Conservation (phyloP, 805 yeast genomes). For the Candida hungchunana region DNA sequence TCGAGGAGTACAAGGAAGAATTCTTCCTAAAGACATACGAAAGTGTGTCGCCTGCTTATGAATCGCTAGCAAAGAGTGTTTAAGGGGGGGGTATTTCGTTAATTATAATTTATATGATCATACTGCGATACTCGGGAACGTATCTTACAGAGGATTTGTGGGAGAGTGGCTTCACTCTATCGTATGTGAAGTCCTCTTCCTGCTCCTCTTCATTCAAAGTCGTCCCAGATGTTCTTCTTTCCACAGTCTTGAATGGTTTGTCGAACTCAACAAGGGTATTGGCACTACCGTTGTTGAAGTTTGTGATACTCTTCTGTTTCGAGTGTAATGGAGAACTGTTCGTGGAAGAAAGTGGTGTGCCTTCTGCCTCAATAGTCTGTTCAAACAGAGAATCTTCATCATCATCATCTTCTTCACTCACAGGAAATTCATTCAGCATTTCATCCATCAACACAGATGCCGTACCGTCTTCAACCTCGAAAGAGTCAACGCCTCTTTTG, state of each 20-base stretch:
- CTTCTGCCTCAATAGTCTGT: not conserved
- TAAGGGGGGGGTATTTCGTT: too few relatives aligned
- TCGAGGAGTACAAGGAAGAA: slow-evolving; percentile 40
- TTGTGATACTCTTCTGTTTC: slow-evolving; percentile 15
- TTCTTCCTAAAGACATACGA: slow-evolving; percentile 41
- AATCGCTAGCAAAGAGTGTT: slow-evolving; percentile 25
- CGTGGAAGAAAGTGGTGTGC: slow-evolving; percentile 11
- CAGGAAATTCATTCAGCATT: slow-evolving; percentile 17
- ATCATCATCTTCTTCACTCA: not conserved
- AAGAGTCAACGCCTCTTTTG: slow-evolving; percentile 25
- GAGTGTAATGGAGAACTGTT: slow-evolving; percentile 14
- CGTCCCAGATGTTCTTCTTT: slow-evolving; percentile 18
- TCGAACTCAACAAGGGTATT: slow-evolving; percentile 15
- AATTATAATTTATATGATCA: slow-evolving; percentile 1
- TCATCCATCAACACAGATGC: slow-evolving; percentile 22
- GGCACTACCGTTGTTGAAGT: slow-evolving; percentile 16
- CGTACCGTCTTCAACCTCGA: slow-evolving; percentile 21
- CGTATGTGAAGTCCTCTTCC: slow-evolving; percentile 19
- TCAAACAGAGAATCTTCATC: slow-evolving; percentile 15
- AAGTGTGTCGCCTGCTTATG: slow-evolving; percentile 47
- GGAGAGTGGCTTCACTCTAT: slow-evolving; percentile 18
- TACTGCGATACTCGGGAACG: not conserved
- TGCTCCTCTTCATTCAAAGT: slow-evolving; percentile 15
- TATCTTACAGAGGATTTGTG: not conserved
- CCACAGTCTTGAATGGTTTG: slow-evolving; percentile 1